phyloP scores from a whole-genome alignment of 441 rosid species.

The Euphorbia neoarborescens region DNA sequence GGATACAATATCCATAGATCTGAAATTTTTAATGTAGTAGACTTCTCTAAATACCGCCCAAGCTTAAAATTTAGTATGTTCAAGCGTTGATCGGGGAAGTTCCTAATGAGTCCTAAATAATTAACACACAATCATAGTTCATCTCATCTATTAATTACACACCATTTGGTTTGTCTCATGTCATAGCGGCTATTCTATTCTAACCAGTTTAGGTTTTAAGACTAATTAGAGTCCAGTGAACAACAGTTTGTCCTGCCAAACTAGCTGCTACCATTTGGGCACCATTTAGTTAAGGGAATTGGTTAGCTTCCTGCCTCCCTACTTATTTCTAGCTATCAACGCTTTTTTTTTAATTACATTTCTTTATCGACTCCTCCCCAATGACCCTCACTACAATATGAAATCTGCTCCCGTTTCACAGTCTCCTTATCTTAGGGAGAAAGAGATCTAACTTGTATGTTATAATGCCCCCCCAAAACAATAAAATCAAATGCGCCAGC shows the following conservation, averaged over 20 bases:
- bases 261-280: background rate
- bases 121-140: background rate
- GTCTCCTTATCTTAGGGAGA: background rate
- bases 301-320: conserved; percentile 10
- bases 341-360: conserved; percentile 11
- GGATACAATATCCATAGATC: too few species aligned
- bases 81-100: too few species aligned
- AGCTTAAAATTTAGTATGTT: too few species aligned
- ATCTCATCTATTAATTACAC: background rate
- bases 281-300: background rate
- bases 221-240: background rate
- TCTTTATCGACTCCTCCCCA: conserved; percentile 2
- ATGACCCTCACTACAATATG: conserved; percentile 7
- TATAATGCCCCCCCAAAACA: background rate
- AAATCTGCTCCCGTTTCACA: conserved; percentile 14
- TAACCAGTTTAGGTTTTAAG: too few species aligned
- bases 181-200: too few species aligned
- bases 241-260: background rate
- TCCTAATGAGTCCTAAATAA: too few species aligned
- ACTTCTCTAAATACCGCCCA: too few species aligned
- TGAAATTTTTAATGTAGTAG: too few species aligned
- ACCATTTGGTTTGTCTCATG: too few species aligned
- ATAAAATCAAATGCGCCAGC: conserved; percentile 26
- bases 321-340: conserved; percentile 15
- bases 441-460: background rate